These are phyloP conservation scores for Neonectria sp. DNA, from an alignment of 2,329 filamentous ascomycete species.

Conservation along the genomic window DNA sequence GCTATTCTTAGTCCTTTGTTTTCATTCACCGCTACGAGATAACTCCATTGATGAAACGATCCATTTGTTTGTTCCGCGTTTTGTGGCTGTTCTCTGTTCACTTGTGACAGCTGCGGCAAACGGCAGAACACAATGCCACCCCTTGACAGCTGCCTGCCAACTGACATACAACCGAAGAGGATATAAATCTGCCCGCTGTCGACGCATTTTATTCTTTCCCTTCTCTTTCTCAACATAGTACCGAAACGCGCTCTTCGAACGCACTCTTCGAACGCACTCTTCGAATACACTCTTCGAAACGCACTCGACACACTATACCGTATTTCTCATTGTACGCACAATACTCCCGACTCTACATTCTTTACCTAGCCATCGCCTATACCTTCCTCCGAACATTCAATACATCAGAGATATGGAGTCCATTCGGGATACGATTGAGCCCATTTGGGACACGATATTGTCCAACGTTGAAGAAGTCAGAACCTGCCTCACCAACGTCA, in stretches of 20 bases:
- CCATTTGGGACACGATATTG: neutral
- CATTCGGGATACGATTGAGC: neutral
- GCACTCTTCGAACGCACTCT: neutral
- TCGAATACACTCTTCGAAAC: neutral
- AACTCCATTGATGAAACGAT: neutral
- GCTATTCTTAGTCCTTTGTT: neutral
- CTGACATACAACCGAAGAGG: neutral
- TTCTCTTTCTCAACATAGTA: neutral
- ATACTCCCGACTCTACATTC: neutral
- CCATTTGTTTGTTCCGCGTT: neutral
- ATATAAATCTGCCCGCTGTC: neutral
- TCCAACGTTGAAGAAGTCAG: neutral
- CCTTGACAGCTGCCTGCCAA: neutral
- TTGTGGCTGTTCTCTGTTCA: neutral
- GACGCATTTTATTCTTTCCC: neutral
- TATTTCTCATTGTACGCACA: neutral
- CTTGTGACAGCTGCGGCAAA: neutral
- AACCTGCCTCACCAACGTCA: neutral
- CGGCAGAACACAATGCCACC: neutral
- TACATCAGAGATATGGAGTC: neutral
- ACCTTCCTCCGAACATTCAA: neutral
- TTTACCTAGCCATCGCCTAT: neutral
- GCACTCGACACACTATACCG: neutral
- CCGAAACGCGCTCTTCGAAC: neutral
- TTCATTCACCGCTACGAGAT: neutral